Conservation (phyloP, 2,329 filamentous ascomycete species). For the Gliomastix tumulicola region DNA sequence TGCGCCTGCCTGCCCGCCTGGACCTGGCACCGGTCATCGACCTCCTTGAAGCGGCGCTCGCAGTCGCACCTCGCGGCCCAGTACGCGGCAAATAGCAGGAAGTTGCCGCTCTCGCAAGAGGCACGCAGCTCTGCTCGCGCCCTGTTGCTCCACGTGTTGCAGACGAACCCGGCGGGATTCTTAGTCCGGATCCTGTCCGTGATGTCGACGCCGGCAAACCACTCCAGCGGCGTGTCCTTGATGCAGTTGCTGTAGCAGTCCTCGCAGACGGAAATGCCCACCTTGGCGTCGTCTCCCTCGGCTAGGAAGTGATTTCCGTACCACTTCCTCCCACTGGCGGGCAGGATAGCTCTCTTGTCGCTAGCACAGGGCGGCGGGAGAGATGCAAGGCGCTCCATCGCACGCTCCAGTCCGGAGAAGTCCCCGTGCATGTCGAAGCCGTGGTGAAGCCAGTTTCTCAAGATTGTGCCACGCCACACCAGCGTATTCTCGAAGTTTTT, state of each 20-base stretch:
- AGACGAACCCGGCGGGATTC: conserved; percentile 1
- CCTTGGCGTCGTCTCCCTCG: too few relatives aligned
- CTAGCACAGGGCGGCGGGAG: conserved; percentile 4
- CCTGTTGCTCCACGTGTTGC: neutral
- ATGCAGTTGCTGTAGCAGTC: conserved; percentile 6
- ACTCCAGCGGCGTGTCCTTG: conserved; percentile 4
- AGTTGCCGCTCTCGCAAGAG: neutral
- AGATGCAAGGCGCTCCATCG: too few relatives aligned
- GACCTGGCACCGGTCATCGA: neutral
- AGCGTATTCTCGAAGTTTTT: neutral
- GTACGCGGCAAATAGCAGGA: neutral
- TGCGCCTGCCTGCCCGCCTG: neutral
- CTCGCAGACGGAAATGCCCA: conserved; percentile 5
- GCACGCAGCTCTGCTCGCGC: neutral
- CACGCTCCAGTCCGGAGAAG: neutral
- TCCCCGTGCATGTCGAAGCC: neutral
- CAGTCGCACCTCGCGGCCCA: conserved; percentile 2
- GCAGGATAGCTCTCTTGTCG: neutral
- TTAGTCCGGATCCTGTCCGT: conserved; percentile 1
- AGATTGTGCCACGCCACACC: neutral
- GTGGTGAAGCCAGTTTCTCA: neutral
- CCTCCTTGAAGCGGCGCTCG: neutral
- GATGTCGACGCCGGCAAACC: too few relatives aligned
- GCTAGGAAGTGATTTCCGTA: conserved; percentile 5
- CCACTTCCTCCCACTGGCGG: conserved; percentile 3